Conservation (phyloP, 352 stramenopile genomes). For the Thalassiosira ordinaria region DNA sequence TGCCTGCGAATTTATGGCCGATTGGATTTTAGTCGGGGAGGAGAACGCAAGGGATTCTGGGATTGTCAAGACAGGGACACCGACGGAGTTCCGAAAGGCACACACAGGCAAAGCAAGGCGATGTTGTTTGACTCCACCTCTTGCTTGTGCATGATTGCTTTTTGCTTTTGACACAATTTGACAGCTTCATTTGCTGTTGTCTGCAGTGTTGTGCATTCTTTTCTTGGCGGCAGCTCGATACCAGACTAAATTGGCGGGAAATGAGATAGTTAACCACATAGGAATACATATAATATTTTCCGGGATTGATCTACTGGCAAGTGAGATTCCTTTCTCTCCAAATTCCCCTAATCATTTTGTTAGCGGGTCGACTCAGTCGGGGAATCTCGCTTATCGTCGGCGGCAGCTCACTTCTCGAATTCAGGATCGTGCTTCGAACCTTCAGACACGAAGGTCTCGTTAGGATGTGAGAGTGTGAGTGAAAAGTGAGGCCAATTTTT, state of each 20-base stretch:
- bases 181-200: background rate
- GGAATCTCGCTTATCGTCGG: no score
- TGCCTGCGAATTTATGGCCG: slow-evolving; percentile 22
- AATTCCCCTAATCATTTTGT: background rate
- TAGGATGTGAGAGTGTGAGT: no score
- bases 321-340: background rate
- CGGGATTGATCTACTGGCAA: background rate
- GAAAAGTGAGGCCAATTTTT: background rate
- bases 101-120: background rate
- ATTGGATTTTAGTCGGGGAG: slow-evolving; percentile 37
- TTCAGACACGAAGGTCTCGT: background rate
- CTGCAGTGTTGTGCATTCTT: background rate
- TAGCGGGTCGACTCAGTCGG: no score
- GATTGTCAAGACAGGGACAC: background rate
- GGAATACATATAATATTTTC: slow-evolving; percentile 8
- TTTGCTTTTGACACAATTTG: background rate
- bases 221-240: background rate
- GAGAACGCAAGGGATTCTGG: background rate
- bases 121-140: background rate
- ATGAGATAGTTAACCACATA: background rate
- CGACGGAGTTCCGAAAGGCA: slow-evolving; percentile 4
- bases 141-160: background rate
- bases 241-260: slow-evolving; percentile 24
- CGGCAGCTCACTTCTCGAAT: background rate
- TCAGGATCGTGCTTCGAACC: background rate